Conservation (phyloP, 805 yeast genomes). For the Sugiyamaella smithiae region DNA sequence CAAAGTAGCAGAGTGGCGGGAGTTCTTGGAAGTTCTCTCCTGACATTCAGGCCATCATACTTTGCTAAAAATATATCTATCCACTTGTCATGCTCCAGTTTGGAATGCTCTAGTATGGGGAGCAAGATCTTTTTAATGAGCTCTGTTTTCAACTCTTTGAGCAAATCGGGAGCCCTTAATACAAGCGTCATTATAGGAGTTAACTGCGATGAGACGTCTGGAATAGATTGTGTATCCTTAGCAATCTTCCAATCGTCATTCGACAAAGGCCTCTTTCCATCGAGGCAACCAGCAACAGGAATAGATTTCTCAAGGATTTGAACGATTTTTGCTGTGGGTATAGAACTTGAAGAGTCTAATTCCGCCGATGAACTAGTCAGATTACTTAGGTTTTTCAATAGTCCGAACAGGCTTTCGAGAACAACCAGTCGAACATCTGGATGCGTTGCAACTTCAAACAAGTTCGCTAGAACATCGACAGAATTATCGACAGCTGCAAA, state of each 20-base stretch:
- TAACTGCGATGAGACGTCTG: not conserved
- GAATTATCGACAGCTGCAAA: not conserved
- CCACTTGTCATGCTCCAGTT: not conserved
- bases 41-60: not conserved
- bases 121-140: not conserved
- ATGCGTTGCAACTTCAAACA: slow-evolving; percentile 2
- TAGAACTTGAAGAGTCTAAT: not conserved
- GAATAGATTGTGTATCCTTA: not conserved
- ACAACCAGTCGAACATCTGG: not conserved
- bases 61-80: not conserved
- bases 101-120: not conserved
- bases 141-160: not conserved
- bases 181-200: not conserved
- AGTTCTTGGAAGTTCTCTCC: slow-evolving; percentile 1
- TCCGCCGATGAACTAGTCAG: not conserved
- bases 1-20: not conserved
- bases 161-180: not conserved
- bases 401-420: not conserved
- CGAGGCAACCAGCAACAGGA: slow-evolving; percentile 2
- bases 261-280: not conserved
- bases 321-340: not conserved
- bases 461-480: not conserved
- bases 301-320: not conserved
- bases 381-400: not conserved
- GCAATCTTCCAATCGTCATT: not conserved